Conservation (phyloP, 2,329 filamentous ascomycete genomes). For the Myriosclerotinia curreyana region DNA sequence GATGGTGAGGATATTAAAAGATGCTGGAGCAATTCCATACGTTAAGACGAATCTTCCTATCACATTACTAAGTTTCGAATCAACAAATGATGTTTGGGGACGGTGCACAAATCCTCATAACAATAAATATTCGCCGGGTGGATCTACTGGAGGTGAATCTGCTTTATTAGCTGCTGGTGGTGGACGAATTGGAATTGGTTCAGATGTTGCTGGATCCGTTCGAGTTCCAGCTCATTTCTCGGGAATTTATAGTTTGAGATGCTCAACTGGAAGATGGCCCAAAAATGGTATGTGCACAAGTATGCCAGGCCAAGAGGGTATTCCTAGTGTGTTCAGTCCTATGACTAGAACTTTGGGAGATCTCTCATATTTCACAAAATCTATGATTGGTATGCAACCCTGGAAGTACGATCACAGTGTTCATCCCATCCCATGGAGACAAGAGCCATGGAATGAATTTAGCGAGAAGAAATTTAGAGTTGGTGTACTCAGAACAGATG, state of each 20-base stretch:
- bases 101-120: slow-evolving; percentile 80
- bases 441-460: slow-evolving; percentile 57
- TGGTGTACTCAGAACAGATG: slow-evolving; percentile 74
- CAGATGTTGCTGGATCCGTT: slow-evolving; percentile 83
- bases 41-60: slow-evolving; percentile 90
- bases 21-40: slow-evolving; percentile 84
- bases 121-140: slow-evolving; percentile 78
- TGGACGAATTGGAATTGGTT: slow-evolving; percentile 84
- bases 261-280: slow-evolving; percentile 86
- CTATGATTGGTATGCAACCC: slow-evolving; percentile 74
- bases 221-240: slow-evolving; percentile 84
- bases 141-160: slow-evolving; percentile 69
- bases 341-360: slow-evolving; percentile 87
- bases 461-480: slow-evolving; percentile 62
- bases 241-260: slow-evolving; percentile 82
- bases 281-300: slow-evolving; percentile 80
- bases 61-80: slow-evolving; percentile 50
- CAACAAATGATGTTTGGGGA: slow-evolving; percentile 70
- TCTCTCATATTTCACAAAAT: slow-evolving; percentile 77
- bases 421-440: slow-evolving; percentile 78
- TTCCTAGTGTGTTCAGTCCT: slow-evolving; percentile 84
- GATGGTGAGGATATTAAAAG: slow-evolving; percentile 74
- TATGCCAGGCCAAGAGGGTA: slow-evolving; percentile 89
- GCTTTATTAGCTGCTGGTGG: slow-evolving; percentile 77
- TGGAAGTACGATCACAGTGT: slow-evolving; percentile 88